A percentile compares a stretch with the other conserved stretches of the same genome.
Conservation (phyloP, 306 rosid species). For the Amphicarpaea edgeworthii region DNA sequence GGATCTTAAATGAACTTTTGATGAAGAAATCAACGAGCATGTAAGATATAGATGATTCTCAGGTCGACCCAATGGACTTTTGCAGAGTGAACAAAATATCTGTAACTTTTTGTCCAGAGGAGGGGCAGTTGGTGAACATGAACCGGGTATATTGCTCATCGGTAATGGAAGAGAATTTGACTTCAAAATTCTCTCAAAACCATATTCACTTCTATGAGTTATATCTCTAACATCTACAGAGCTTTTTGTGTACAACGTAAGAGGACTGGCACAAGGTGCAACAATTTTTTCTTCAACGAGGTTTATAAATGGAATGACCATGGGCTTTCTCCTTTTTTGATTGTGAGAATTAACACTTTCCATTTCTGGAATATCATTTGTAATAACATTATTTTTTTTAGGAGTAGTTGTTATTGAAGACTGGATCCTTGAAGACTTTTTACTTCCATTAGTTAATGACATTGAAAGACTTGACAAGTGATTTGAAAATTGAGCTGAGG, state of each 20-base stretch:
- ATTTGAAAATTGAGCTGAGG: conserved; percentile 55
- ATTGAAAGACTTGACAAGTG: conserved; percentile 45
- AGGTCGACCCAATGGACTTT: conserved; percentile 76
- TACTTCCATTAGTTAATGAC: conserved; percentile 44
- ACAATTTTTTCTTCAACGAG: conserved; percentile 56
- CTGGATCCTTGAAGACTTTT: conserved; percentile 52
- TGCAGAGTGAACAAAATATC: conserved; percentile 79
- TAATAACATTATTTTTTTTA: conserved; percentile 53
- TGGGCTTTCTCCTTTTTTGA: conserved; percentile 74
- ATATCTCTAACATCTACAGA: conserved; percentile 47
- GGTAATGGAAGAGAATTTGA: conserved; percentile 49
- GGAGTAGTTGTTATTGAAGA: conserved; percentile 63
- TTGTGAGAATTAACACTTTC: conserved; percentile 91
- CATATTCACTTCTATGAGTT: conserved; percentile 56
- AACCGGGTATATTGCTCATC: conserved; percentile 39
- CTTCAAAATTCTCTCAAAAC: conserved; percentile 44
- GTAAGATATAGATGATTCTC: conserved; percentile 64
- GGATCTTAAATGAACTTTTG: conserved; percentile 65
- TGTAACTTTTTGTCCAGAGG: conserved; percentile 57
- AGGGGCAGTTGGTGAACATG: conserved; percentile 52
- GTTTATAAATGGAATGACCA: conserved; percentile 49
- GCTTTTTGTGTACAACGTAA: conserved; percentile 42
- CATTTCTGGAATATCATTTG: conserved; percentile 56
- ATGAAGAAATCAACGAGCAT: conserved; percentile 66
- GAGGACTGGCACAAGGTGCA: conserved; percentile 53